Conservation (phyloP, 148 eudicot genomes). For the Dysphania ambrosioides region DNA sequence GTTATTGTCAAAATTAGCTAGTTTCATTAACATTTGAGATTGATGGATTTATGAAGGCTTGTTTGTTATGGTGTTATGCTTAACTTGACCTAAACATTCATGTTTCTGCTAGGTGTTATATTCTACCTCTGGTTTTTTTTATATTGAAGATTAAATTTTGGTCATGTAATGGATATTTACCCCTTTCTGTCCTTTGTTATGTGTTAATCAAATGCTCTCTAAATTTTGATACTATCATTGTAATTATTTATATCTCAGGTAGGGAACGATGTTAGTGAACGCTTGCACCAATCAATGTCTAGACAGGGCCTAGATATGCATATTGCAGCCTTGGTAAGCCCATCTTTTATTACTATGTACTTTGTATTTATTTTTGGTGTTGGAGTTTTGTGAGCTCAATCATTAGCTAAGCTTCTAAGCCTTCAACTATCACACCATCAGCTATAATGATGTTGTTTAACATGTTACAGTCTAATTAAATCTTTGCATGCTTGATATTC, state of each 20-base stretch:
- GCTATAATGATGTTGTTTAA: not conserved
- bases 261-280: conserved; percentile 68
- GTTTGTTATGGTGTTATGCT: not conserved
- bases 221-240: not conserved
- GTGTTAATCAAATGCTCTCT: not conserved
- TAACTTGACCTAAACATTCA: not conserved
- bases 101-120: not conserved
- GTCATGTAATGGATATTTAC: not conserved
- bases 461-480: not conserved
- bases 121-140: no score
- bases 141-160: not conserved
- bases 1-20: not conserved
- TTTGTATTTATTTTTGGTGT: not conserved
- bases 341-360: not conserved
- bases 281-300: conserved; percentile 57
- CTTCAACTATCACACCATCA: not conserved
- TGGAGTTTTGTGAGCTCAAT: not conserved
- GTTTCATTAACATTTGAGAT: not conserved
- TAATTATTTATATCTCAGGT: conserved; percentile 38
- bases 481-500: not conserved
- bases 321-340: conserved; percentile 70
- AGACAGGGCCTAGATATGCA: conserved; percentile 65
- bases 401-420: no score
- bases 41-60: not conserved
- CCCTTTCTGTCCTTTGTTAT: not conserved